These are phyloP conservation scores for Penicillium herquei DNA, from an alignment of 495 filamentous ascomycete species.

Conservation along the genomic window DNA sequence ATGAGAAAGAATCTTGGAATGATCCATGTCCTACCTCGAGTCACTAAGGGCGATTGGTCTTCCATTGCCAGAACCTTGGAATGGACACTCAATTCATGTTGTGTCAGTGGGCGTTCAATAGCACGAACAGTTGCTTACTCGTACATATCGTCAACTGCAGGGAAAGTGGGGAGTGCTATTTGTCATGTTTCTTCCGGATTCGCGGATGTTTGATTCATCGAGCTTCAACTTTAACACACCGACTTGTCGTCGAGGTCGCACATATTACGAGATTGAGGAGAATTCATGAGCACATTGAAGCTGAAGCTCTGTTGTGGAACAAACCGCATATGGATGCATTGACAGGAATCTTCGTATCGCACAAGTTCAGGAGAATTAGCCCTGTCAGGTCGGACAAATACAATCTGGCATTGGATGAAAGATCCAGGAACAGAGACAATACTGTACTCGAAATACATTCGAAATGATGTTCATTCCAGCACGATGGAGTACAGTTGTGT, in stretches of 20 bases:
- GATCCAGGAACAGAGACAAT: neutral
- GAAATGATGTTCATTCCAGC: neutral
- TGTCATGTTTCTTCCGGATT: constrained; percentile 5
- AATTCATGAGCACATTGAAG: too few relatives aligned
- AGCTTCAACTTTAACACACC: neutral
- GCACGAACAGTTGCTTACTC: too few relatives aligned
- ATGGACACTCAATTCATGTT: too few relatives aligned
- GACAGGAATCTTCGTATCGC: neutral
- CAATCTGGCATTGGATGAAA: neutral
- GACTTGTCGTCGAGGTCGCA: neutral
- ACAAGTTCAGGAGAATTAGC: neutral
- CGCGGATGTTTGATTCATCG: neutral
- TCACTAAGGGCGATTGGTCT: too few relatives aligned
- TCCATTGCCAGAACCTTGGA: too few relatives aligned
- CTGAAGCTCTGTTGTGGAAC: constrained; percentile 3
- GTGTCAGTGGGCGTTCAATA: too few relatives aligned
- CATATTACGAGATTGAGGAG: too few relatives aligned
- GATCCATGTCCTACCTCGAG: too few relatives aligned
- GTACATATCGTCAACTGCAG: too few relatives aligned
- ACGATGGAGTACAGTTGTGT: neutral
- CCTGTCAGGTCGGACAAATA: constrained; percentile 1
- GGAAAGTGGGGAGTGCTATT: constrained; percentile 1
- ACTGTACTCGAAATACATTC: neutral
- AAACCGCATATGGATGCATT: neutral
- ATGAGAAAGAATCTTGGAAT: too few relatives aligned